Evolutionary conservation across 2,329 filamentous ascomycete species (phyloP).

Genomic region (Capronia coronata): DNA sequence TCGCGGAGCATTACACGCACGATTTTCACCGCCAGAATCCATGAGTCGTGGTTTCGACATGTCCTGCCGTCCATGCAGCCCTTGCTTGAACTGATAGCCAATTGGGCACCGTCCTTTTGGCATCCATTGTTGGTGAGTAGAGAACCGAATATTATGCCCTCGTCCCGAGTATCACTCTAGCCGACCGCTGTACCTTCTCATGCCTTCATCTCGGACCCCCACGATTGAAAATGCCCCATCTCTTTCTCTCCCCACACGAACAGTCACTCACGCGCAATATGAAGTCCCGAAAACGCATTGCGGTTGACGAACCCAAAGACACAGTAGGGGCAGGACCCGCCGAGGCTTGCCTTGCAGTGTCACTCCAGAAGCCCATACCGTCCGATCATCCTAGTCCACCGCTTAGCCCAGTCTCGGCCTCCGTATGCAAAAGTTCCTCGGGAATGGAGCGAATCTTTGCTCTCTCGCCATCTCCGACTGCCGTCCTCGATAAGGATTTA

Average conservation of each 20-base stretch:
- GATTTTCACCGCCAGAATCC: neutral
- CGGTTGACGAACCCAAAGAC: slow-evolving; percentile 13
- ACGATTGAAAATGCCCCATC: neutral
- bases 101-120: neutral
- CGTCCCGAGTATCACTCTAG: too few species aligned
- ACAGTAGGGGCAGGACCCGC: slow-evolving; percentile 1
- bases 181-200: neutral
- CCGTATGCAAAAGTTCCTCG: slow-evolving; percentile 4
- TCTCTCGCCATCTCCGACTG: slow-evolving; percentile 35
- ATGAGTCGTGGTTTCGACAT: slow-evolving; percentile 1
- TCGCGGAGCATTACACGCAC: neutral
- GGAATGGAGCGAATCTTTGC: slow-evolving; percentile 28
- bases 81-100: neutral
- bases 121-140: neutral
- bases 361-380: slow-evolving; percentile 8
- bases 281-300: slow-evolving; percentile 20
- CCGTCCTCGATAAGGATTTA: slow-evolving; percentile 36
- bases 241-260: slow-evolving; percentile 3
- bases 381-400: slow-evolving; percentile 18
- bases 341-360: slow-evolving; percentile 14
- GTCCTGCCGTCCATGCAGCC: neutral
- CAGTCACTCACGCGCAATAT: slow-evolving; percentile 12
- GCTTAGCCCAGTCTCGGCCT: slow-evolving; percentile 10
- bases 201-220: neutral
- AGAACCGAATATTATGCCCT: neutral